Evolutionary conservation across 495 filamentous ascomycete genomes (phyloP), one percentile per base, ranked within the genome.

Genomic region (Daldinia loculata): DNA sequence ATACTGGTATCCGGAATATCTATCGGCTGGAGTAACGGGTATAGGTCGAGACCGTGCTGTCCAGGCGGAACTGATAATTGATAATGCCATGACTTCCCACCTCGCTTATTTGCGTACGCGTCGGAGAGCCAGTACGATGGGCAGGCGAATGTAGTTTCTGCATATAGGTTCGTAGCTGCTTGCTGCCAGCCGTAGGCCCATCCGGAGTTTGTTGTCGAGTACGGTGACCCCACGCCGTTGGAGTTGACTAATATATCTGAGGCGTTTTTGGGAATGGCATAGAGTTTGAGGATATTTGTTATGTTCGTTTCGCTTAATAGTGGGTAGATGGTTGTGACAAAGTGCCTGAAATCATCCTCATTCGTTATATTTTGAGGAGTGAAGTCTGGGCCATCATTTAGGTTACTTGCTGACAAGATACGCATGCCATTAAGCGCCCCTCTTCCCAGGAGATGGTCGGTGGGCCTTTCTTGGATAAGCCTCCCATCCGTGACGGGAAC

Each of bases 121-220:
- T 85, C 83, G 14, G 85, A 86, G 24, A 91, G 77, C 88, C 87
- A 90, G 70, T 89, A 87, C 2, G 85, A 82, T 1, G 88, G 85
- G 64, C 89, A 91, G 51, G 84, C 78, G 63, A 90, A 89, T 8
- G 84, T 86, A 5, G 84, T 80, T 76, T 90, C 88, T 38, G 83
- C 84, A 52, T 87, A 89, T 41, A 90, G 77, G 62, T 88, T 86
- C 50, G 79, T 77, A 6, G 69, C 74, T 29, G 70, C 71, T 56
- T 79, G 77, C 19, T 79, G 70, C 77, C 77, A 79, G 19, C 77
- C 77, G 11, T 32, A 41, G 4, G 71, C 75, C 52, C 45, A 76
- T 34, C 65, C 65, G 8, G 75, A 77, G 17, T 74, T 75, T 0
- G 72, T 77, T 4, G 77, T 79, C 39, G 77, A 74, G 59, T 63